A percentile compares a stretch with the other conserved stretches of the same genome.
Conservation (phyloP, 2,329 filamentous ascomycete species). For the Proliferodiscus dingleyae region DNA sequence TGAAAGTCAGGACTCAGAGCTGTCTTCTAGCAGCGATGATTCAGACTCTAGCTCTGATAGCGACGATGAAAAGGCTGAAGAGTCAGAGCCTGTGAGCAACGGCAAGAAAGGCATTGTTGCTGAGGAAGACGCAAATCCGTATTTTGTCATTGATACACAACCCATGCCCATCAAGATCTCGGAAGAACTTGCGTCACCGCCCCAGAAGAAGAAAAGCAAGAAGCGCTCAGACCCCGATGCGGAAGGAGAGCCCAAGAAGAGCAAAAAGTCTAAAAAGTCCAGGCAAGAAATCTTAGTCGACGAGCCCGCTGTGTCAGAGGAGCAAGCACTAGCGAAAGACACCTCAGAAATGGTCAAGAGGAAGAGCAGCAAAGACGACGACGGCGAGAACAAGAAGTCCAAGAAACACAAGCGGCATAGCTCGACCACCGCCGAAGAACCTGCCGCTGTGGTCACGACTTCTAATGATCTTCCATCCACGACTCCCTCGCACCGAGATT, state of each 20-base stretch:
- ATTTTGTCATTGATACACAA: slow-evolving; percentile 24
- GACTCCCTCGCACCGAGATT: no score
- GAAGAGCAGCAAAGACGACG: background rate
- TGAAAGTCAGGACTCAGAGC: background rate
- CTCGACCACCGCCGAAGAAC: background rate
- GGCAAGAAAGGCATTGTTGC: slow-evolving; percentile 5
- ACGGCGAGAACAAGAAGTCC: background rate
- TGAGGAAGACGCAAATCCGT: slow-evolving; percentile 14
- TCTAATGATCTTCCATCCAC: no score
- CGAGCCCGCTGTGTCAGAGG: background rate
- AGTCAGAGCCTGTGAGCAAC: background rate
- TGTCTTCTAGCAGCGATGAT: background rate
- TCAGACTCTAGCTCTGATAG: slow-evolving; percentile 4
- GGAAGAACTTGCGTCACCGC: background rate
- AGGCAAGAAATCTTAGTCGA: slow-evolving; percentile 42
- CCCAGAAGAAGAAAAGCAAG: slow-evolving; percentile 15
- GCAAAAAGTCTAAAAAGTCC: slow-evolving; percentile 42
- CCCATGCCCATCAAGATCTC: slow-evolving; percentile 18
- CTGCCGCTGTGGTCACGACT: background rate
- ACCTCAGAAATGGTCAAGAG: no score
- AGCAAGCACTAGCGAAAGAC: background rate
- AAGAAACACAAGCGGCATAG: background rate
- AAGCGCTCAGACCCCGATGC: slow-evolving; percentile 29
- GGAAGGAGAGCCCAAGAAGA: slow-evolving; percentile 37
- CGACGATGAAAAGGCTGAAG: background rate